These are phyloP conservation scores for Metschnikowia peoriensis DNA, from an alignment of 805 yeast genomes.

Conservation along the genomic window DNA sequence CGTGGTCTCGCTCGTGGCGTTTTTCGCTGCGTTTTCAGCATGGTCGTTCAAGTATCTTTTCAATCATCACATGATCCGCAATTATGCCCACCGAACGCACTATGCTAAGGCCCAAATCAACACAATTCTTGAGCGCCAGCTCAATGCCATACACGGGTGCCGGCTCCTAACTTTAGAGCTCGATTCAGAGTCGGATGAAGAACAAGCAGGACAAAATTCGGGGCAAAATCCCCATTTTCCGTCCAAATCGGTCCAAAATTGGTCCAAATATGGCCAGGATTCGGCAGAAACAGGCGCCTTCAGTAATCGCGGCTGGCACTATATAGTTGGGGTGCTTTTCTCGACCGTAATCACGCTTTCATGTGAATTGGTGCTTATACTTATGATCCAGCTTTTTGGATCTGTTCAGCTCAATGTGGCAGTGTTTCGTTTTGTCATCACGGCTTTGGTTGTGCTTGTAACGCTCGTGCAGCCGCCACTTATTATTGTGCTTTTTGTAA, in stretches of 20 bases:
- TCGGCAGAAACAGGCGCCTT: too few species aligned
- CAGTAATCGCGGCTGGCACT: constrained; percentile 1
- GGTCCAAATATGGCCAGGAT: too few species aligned
- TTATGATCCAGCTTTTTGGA: constrained; percentile 37
- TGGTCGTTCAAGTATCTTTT: constrained; percentile 25
- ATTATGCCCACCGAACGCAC: constrained; percentile 20
- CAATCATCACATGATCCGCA: constrained; percentile 26
- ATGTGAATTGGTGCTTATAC: constrained; percentile 30
- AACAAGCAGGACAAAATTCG: neutral
- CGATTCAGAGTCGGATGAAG: constrained; percentile 11
- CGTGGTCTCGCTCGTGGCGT: constrained; percentile 16
- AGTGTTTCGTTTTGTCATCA: constrained; percentile 40
- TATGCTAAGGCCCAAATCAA: constrained; percentile 27
- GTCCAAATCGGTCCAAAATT: neutral
- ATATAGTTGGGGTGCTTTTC: constrained; percentile 27
- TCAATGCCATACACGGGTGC: constrained; percentile 18
- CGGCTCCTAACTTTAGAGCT: constrained; percentile 20
- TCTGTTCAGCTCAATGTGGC: constrained; percentile 20
- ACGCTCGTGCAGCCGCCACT: constrained; percentile 45
- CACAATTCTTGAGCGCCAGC: constrained; percentile 16
- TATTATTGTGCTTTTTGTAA: constrained; percentile 30
- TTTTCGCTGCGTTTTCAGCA: constrained; percentile 12
- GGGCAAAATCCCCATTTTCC: neutral
- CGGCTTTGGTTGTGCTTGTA: constrained; percentile 37
- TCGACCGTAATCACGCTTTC: constrained; percentile 31